phyloP scores from a whole-genome alignment of 139 green algal species.

The Micromonas pusilla region DNA sequence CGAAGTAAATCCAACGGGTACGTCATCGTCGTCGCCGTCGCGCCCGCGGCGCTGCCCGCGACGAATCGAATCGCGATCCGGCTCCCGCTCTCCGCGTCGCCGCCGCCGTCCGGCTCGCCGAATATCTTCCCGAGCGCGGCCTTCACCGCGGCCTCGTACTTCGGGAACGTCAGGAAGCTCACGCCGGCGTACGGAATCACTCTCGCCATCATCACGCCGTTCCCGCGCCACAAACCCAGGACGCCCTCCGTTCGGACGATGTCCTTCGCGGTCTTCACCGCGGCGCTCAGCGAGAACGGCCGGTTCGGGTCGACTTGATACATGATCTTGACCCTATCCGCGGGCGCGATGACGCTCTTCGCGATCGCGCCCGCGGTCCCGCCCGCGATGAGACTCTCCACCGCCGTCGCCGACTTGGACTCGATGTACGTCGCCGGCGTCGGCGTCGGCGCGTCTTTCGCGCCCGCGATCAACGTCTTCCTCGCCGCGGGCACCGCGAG shows the following conservation, averaged over 20 bases:
- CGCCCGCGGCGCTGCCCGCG: conserved; percentile 64
- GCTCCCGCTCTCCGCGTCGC: not conserved
- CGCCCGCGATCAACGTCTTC: not conserved
- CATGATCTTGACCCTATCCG: conserved; percentile 35
- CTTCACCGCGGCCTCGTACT: conserved; percentile 9
- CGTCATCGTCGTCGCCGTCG: conserved; percentile 71
- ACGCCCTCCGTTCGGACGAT: conserved; percentile 59
- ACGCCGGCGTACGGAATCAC: conserved; percentile 88
- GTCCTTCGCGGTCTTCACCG: not conserved
- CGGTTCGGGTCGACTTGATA: conserved; percentile 24
- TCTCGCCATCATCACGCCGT: conserved; percentile 86
- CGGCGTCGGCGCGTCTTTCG: not conserved
- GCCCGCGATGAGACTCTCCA: conserved; percentile 19
- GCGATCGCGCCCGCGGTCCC: conserved; percentile 22
- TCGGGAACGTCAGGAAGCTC: conserved; percentile 65
- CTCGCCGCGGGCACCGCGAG: not conserved
- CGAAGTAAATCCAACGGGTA: conserved; percentile 92
- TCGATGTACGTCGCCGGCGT: conserved; percentile 9
- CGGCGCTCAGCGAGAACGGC: conserved; percentile 7
- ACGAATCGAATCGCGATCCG: conserved; percentile 36
- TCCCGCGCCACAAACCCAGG: conserved; percentile 83
- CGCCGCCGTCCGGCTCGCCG: not conserved
- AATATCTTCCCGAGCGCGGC: not conserved
- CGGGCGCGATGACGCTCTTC: conserved; percentile 28
- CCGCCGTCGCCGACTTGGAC: not conserved